Conservation (phyloP, 2,329 filamentous ascomycete species). For the Penicillium sumatraense region DNA sequence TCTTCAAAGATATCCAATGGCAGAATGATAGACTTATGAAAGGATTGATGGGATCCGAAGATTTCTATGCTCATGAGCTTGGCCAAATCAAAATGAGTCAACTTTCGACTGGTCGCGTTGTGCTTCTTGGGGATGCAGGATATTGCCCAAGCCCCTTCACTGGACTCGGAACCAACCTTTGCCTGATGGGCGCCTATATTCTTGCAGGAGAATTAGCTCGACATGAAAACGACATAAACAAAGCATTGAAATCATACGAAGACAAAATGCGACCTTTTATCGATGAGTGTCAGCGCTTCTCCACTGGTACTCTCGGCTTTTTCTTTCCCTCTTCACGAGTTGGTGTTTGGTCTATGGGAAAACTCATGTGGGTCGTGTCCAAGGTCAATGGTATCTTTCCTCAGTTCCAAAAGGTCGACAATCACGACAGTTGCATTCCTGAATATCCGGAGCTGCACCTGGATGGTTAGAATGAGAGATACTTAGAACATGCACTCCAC, state of each 20-base stretch:
- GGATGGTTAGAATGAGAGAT: neutral
- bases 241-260: neutral
- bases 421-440: neutral
- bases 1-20: conserved; percentile 3
- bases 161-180: conserved; percentile 8
- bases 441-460: neutral
- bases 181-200: conserved; percentile 7
- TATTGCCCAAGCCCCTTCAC: conserved; percentile 11
- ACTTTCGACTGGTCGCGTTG: conserved; percentile 1
- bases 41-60: neutral
- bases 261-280: conserved; percentile 3
- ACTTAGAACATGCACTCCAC: neutral
- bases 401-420: neutral
- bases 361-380: neutral
- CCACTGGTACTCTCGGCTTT: neutral
- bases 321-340: conserved; percentile 1
- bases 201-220: conserved; percentile 7
- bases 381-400: neutral
- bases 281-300: conserved; percentile 1
- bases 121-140: conserved; percentile 11
- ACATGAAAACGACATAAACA: neutral
- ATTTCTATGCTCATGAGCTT: conserved; percentile 7
- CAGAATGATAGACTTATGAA: neutral
- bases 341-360: conserved; percentile 1
- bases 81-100: conserved; percentile 5